Percentiles rank a stretch among this genome's conserved stretches.
Evolutionary conservation across 2,329 filamentous ascomycete genomes (phyloP).

Genomic region (Ilyonectria destructans): DNA sequence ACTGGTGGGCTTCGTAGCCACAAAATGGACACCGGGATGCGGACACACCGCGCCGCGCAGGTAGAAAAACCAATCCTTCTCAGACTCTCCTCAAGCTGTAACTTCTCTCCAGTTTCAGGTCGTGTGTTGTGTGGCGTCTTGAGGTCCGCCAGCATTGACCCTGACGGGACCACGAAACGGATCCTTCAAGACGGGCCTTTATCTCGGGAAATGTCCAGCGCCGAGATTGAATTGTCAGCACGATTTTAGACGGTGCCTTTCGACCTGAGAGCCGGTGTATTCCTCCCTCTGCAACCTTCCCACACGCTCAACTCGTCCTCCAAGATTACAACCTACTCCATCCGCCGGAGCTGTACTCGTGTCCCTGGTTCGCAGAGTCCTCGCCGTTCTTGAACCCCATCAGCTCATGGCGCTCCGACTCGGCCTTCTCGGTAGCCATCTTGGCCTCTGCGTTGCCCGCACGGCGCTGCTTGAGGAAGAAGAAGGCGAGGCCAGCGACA

Average conservation of each 20-base stretch:
- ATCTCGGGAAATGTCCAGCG: background rate
- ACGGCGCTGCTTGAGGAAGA: conserved; percentile 71
- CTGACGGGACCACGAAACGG: background rate
- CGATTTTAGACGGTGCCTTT: background rate
- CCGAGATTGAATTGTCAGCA: background rate
- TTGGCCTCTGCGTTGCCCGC: conserved; percentile 68
- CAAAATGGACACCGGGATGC: background rate
- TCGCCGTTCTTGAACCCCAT: conserved; percentile 62
- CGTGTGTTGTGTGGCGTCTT: background rate
- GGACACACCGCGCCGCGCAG: background rate
- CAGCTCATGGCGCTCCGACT: conserved; percentile 67
- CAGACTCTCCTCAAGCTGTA: background rate
- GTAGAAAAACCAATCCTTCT: background rate
- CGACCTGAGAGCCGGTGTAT: background rate
- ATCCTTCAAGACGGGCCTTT: background rate
- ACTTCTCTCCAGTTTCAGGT: background rate
- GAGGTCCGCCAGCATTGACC: background rate
- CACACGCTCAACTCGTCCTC: background rate
- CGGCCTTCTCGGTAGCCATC: conserved; percentile 60
- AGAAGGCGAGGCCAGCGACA: conserved; percentile 62
- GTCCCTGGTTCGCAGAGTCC: conserved; percentile 46
- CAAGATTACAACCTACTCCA: conserved; percentile 34
- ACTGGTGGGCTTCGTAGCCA: background rate
- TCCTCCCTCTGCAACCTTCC: background rate
- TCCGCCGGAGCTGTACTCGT: conserved; percentile 46